These are phyloP conservation scores for Amphichorda felina DNA, from an alignment of 2,329 filamentous ascomycete species.

Conservation along the genomic window DNA sequence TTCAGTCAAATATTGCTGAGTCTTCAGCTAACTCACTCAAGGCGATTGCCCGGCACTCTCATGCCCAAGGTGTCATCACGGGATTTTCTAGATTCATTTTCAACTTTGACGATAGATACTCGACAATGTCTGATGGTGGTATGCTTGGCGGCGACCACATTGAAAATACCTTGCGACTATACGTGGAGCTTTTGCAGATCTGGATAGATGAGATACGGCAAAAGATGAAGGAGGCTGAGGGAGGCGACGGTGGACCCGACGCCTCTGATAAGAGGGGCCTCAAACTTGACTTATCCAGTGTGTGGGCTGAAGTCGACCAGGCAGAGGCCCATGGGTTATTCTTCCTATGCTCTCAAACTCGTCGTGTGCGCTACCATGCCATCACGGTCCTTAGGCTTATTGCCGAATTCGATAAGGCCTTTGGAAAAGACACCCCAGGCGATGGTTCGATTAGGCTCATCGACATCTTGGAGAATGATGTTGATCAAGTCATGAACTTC, in stretches of 20 bases:
- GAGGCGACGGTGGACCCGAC: constrained; percentile 51
- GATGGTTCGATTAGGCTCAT: constrained; percentile 67
- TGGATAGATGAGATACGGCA: constrained; percentile 96
- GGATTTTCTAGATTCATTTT: constrained; percentile 97
- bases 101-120: constrained; percentile 94
- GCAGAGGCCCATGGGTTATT: constrained; percentile 95
- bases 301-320: constrained; percentile 90
- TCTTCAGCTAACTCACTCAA: constrained; percentile 91
- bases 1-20: constrained; percentile 81
- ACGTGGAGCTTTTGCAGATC: constrained; percentile 86
- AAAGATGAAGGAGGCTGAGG: constrained; percentile 63
- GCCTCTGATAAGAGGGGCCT: constrained; percentile 58
- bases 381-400: constrained; percentile 87
- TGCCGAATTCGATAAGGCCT: constrained; percentile 81
- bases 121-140: constrained; percentile 94
- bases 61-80: constrained; percentile 91
- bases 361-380: constrained; percentile 77
- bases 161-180: constrained; percentile 82
- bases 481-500: constrained; percentile 78
- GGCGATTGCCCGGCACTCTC: constrained; percentile 84
- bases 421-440: constrained; percentile 56
- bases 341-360: constrained; percentile 92
- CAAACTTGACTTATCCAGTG: constrained; percentile 74
- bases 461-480: constrained; percentile 82
- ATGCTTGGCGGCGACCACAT: constrained; percentile 93